Evolutionary conservation across 495 filamentous ascomycete genomes (phyloP).

Genomic region (Friedmanniomyces endolithicus): DNA sequence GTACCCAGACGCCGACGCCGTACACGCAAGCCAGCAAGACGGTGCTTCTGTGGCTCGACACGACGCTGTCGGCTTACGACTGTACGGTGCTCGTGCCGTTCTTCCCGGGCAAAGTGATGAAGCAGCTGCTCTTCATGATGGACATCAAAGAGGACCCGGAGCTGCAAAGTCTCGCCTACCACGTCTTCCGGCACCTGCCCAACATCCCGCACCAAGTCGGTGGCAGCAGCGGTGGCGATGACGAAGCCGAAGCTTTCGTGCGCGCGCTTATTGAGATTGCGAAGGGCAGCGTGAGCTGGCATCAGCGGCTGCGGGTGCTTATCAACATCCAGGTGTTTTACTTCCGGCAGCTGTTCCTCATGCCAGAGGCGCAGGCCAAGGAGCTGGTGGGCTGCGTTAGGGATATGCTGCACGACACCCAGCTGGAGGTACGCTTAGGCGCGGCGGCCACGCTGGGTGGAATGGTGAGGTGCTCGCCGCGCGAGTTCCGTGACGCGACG

Average conservation of each 20-base stretch:
- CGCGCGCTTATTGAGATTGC: constrained; percentile 79
- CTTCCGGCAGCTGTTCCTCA: constrained; percentile 93
- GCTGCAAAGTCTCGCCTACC: constrained; percentile 85
- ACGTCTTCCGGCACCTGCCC: constrained; percentile 91
- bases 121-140: constrained; percentile 97
- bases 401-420: constrained; percentile 81
- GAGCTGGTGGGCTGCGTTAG: constrained; percentile 79
- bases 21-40: constrained; percentile 97
- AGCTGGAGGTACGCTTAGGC: constrained; percentile 90
- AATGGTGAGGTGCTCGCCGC: constrained; percentile 97
- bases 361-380: constrained; percentile 60
- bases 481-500: constrained; percentile 59
- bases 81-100: constrained; percentile 84
- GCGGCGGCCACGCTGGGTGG: constrained; percentile 84
- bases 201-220: constrained; percentile 83
- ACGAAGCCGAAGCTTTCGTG: constrained; percentile 70
- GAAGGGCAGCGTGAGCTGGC: constrained; percentile 77
- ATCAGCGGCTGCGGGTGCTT: constrained; percentile 88
- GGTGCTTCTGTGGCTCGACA: constrained; percentile 88
- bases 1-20: constrained; percentile 81
- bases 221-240: no score
- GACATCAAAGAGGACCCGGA: constrained; percentile 98
- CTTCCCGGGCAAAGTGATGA: constrained; percentile 80
- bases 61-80: constrained; percentile 77
- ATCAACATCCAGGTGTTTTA: constrained; percentile 99